Base-by-base conservation (phyloP, 441 rosid species). In the Manihot esculenta region DNA sequence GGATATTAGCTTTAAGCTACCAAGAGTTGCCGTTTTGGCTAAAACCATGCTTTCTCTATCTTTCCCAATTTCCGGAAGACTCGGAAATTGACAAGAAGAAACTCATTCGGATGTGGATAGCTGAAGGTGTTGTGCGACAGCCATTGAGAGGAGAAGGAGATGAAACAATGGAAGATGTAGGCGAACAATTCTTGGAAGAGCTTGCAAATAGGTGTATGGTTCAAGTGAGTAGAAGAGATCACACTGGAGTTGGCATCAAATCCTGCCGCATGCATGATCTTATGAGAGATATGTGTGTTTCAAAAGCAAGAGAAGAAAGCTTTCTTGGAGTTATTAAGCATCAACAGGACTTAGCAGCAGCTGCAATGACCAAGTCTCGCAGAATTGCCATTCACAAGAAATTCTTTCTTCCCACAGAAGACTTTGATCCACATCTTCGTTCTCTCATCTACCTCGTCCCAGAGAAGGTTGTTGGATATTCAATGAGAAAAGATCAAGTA, bases 31-130 rank as follows among this genome's bases (percentile, higher is more conserved):
- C 84, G 0, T 57, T 18, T 9, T 8, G 10, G 3, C 47, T 83
- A 62, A 81, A 68, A 64, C 74, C 75, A 44, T 81, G 87, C 59
- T 83, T 83, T 13, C 81, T 81, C 45, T 83, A 79, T 66, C 41
- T 81, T 11, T 76, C 79, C 11, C 79, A 80, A n/a, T 83, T 66
- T 13, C 82, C 81, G 0, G 76, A 83, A 59, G 73, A 72, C 14
- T 49, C 33, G 17, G 50, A 80, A 66, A 78, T 74, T 30, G 0
- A 10, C 0, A 64, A 61, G 17, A 1, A 53, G 1, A 57, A 0
- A 30, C 18, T 83, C 58, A 68, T 75, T 27, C 44, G 67, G 21
- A 24, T 7, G 5, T 77, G 83, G 82, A 74, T 62, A 9, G 77
- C 80, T 5, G 81, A 82, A 73, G 84, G 76, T 30, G 45, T 81